Evolutionary conservation across 1,139 yeast species (phyloP), one percentile per base, ranked within the genome.

Genomic region (Blastobotrys indianensis): DNA sequence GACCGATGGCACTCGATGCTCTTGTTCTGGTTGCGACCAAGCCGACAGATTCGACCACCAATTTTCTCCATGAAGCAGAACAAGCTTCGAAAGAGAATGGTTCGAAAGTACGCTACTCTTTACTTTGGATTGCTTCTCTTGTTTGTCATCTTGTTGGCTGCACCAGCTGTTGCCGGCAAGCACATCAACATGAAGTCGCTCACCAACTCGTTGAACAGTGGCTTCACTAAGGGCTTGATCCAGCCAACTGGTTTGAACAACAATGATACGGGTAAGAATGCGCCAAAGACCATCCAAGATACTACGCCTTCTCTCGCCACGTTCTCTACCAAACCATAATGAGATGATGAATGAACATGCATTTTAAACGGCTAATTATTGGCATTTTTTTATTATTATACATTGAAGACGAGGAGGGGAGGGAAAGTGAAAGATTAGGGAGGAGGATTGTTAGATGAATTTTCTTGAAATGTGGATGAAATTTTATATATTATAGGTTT

Each of bases 1-100:
- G 98, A 92, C 73, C 85, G 90, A 75, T 88, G 95, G 95, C 99
- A 92, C 72, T 90, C 98, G 41, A 85, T 90, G 71, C 82, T 92
- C 92, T 78, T 92, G 71, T 92, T 92, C 82, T 92, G 99, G 99
- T 82, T 92, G 72, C 86, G 88, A 69, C 98, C 98, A 53, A 83
- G 94, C 52, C 84, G 95, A 73, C 96, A 92, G 74, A 92, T 92
- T 64, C 86, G 99, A 71, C 98, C 97, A 55, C 99, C 98, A 60
- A 92, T 94, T 65, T 94, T 87, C 73, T 88, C 97, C 13, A 76
- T 92, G 74, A 92, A 94, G 73, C 98, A 94, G 73, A 94, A 94
- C 56, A 84, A 90, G 73, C 82, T 94, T 68, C 85, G 99, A 75
- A 90, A 86, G 85, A 83, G 98, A 74, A 92, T 94, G 96, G 97